Conservation (phyloP, 1,284 basidiomycete species). For the Puccinia hordei region DNA sequence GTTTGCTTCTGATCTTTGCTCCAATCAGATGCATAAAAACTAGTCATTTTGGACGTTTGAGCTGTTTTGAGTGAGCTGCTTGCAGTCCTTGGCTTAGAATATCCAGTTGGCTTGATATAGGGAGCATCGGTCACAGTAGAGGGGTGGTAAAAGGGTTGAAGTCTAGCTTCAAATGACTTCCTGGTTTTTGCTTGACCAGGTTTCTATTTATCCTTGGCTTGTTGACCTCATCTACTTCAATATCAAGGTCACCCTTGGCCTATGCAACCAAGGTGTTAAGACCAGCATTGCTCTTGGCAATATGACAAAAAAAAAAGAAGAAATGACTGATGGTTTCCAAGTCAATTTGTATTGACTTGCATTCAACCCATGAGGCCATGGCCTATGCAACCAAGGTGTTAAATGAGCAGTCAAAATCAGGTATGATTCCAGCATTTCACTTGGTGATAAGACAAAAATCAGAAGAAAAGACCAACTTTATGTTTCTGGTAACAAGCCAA, state of each 20-base stretch:
- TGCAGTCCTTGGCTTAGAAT: background rate
- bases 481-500: constrained; percentile 91
- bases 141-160: background rate
- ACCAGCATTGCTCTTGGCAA: too few relatives aligned
- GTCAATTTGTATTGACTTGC: too few relatives aligned
- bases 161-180: constrained; percentile 19
- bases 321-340: too few relatives aligned
- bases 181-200: background rate
- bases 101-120: background rate
- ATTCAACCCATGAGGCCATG: too few relatives aligned
- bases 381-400: too few relatives aligned
- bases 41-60: constrained; percentile 4
- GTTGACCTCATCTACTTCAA: constrained; percentile 38
- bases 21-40: background rate
- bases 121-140: background rate
- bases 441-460: background rate
- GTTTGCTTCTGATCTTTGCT: constrained; percentile 1
- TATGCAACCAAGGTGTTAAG: background rate
- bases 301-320: too few relatives aligned
- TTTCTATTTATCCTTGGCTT: constrained; percentile 34
- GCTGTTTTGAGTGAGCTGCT: background rate
- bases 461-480: constrained; percentile 67
- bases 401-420: background rate
- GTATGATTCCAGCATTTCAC: background rate
- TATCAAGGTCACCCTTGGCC: constrained; percentile 36